Percentiles rank a stretch among this genome's conserved stretches.
phyloP scores from a whole-genome alignment of 2,329 filamentous ascomycete genomes.

The Paecilomyces dactylethromorphus region DNA sequence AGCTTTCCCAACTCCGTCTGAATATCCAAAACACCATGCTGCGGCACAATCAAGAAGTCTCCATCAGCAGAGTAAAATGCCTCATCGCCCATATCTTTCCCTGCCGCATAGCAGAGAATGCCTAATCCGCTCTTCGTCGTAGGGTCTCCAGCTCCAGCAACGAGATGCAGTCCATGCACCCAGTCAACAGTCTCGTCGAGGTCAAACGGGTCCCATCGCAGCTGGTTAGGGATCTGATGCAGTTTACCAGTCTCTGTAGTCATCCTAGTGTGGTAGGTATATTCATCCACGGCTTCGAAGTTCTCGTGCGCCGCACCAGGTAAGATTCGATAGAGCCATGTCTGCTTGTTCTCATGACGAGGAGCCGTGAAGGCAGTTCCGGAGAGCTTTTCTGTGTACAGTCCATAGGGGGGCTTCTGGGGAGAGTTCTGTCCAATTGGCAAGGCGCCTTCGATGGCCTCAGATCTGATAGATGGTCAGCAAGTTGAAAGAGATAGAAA shows the following conservation, averaged over 20 bases:
- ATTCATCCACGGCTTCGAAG: slow-evolving; percentile 39
- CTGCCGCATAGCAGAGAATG: slow-evolving; percentile 74
- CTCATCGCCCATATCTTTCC: slow-evolving; percentile 68
- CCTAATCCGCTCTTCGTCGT: slow-evolving; percentile 72
- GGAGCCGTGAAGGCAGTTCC: slow-evolving; percentile 67
- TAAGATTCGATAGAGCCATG: slow-evolving; percentile 66
- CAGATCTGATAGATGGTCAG: slow-evolving; percentile 48
- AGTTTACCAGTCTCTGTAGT: slow-evolving; percentile 45
- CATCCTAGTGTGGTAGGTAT: slow-evolving; percentile 41
- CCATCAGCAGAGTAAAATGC: slow-evolving; percentile 83
- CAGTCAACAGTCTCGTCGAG: slow-evolving; percentile 63
- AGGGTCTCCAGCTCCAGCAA: slow-evolving; percentile 74
- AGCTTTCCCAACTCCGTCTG: slow-evolving; percentile 70
- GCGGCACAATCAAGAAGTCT: slow-evolving; percentile 69
- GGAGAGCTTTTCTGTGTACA: slow-evolving; percentile 76
- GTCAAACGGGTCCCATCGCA: slow-evolving; percentile 74
- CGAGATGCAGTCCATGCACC: slow-evolving; percentile 62
- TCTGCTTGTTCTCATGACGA: slow-evolving; percentile 61
- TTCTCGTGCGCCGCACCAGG: slow-evolving; percentile 56
- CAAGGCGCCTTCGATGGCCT: slow-evolving; percentile 67
- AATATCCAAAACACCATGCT: slow-evolving; percentile 68
- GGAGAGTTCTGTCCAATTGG: slow-evolving; percentile 74
- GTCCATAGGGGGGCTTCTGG: slow-evolving; percentile 68
- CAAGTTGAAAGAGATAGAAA: not conserved
- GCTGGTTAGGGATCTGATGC: slow-evolving; percentile 72